Evolutionary conservation across 495 filamentous ascomycete genomes (phyloP).

Genomic region (Hypoxylon intermedium): DNA sequence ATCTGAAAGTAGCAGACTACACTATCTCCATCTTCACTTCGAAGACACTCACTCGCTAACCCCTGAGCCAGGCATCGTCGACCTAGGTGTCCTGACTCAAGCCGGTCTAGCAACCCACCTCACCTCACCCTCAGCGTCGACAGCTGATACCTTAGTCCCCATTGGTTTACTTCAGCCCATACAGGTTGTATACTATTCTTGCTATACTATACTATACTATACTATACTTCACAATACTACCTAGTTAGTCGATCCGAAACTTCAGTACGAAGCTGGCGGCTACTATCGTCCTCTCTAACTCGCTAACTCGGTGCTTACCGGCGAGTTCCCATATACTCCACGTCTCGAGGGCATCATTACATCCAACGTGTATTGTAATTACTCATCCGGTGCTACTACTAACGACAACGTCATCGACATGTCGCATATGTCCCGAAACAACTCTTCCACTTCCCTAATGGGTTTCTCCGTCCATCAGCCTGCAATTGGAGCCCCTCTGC

Average conservation of each 20-base stretch:
- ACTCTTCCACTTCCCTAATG: conserved; percentile 48
- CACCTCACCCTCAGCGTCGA: conserved; percentile 1
- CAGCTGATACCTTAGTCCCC: conserved; percentile 1
- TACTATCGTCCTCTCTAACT: neutral
- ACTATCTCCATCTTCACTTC: conserved; percentile 14
- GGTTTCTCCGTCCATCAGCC: conserved; percentile 60
- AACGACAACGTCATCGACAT: conserved; percentile 25
- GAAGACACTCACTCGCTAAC: conserved; percentile 32
- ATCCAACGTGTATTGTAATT: conserved; percentile 20
- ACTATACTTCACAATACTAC: neutral
- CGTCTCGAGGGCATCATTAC: conserved; percentile 10
- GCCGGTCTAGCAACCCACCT: conserved; percentile 1
- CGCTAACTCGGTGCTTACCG: conserved; percentile 25
- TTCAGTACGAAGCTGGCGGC: conserved; percentile 20
- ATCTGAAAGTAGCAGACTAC: conserved; percentile 13
- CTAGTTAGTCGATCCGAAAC: conserved; percentile 3
- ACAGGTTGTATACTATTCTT: neutral
- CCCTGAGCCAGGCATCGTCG: conserved; percentile 35
- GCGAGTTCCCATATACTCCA: conserved; percentile 12
- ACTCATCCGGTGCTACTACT: neutral
- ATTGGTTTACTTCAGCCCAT: neutral
- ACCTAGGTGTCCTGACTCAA: conserved; percentile 26
- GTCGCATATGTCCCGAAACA: conserved; percentile 50
- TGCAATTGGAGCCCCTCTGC: conserved; percentile 55
- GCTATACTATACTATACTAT: neutral